Evolutionary conservation across 768 basidiomycete species (phyloP).

Genomic region (Melanogaster broomeanus): DNA sequence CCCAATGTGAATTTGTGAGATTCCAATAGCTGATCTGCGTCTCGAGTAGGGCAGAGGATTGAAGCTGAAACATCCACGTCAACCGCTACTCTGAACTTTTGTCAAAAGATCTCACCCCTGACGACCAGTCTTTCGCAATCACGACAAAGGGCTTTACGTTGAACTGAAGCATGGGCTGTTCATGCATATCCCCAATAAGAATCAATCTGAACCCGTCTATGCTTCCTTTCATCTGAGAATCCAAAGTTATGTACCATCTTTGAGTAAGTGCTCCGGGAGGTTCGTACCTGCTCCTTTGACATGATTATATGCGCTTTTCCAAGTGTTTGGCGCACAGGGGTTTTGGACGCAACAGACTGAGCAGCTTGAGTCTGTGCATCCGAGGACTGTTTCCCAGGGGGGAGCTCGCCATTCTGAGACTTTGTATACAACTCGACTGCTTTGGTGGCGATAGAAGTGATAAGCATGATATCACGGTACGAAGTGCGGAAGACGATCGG

Average conservation of each 20-base stretch:
- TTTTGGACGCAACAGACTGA: conserved; percentile 4
- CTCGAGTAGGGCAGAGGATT: conserved; percentile 79
- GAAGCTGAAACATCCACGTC: conserved; percentile 52
- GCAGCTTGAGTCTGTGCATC: conserved; percentile 3
- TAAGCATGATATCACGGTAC: conserved; percentile 90
- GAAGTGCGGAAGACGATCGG: conserved; percentile 94
- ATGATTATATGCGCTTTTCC: conserved; percentile 51
- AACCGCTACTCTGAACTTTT: neutral
- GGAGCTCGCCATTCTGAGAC: conserved; percentile 33
- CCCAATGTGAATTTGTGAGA: conserved; percentile 96
- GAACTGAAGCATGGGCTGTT: conserved; percentile 91
- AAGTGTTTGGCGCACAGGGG: conserved; percentile 14
- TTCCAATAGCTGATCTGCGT: conserved; percentile 96
- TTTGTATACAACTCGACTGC: conserved; percentile 74
- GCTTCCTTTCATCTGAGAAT: conserved; percentile 70
- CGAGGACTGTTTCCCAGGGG: conserved; percentile 7
- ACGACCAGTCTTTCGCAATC: conserved; percentile 91
- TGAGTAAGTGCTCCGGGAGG: neutral
- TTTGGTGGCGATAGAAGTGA: conserved; percentile 82
- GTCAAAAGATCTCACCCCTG: conserved; percentile 55
- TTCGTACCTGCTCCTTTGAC: conserved; percentile 78
- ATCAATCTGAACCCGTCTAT: conserved; percentile 93
- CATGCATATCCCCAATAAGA: conserved; percentile 92
- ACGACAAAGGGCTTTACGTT: conserved; percentile 83
- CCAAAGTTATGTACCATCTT: conserved; percentile 1